phyloP scores from a whole-genome alignment of 352 stramenopile genomes.

The Phytopythium ostracodes region DNA sequence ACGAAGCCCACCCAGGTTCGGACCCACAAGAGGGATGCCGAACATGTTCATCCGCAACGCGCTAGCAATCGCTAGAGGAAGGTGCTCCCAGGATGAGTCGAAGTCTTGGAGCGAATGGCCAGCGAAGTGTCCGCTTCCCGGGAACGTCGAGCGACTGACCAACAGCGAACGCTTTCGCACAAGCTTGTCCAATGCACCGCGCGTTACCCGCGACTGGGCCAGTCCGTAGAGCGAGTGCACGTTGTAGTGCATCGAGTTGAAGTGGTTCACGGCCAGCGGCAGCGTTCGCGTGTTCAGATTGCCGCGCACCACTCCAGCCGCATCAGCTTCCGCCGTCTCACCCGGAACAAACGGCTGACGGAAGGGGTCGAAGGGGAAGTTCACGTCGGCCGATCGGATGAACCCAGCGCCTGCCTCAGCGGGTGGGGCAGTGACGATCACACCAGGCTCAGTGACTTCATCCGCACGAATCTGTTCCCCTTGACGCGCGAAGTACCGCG shows the following conservation, averaged over 20 bases:
- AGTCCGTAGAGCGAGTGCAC: conserved; percentile 83
- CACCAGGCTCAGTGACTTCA: neutral
- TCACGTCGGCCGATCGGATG: conserved; percentile 62
- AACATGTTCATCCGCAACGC: conserved; percentile 79
- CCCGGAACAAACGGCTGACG: conserved; percentile 71
- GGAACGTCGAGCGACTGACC: conserved; percentile 66
- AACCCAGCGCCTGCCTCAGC: conserved; percentile 23
- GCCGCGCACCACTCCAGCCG: conserved; percentile 28
- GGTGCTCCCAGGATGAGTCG: conserved; percentile 70
- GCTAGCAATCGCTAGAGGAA: conserved; percentile 66
- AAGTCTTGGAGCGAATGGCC: conserved; percentile 58
- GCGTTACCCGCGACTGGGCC: conserved; percentile 50
- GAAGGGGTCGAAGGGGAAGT: conserved; percentile 80
- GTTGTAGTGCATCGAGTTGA: conserved; percentile 81
- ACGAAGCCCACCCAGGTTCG: conserved; percentile 59
- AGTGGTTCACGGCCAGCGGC: conserved; percentile 64
- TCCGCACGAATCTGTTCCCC: neutral
- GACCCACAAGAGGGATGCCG: conserved; percentile 61
- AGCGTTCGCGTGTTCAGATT: conserved; percentile 80
- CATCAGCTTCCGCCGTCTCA: conserved; percentile 21
- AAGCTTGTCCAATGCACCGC: conserved; percentile 38
- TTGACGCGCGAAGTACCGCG: neutral
- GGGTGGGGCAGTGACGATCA: neutral
- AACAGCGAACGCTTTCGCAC: conserved; percentile 58
- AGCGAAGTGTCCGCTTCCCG: conserved; percentile 51